Percentiles rank a stretch among this genome's conserved stretches.
These are phyloP conservation scores for Cladophialophora carrionii DNA, from an alignment of 2,329 filamentous ascomycete genomes.

Conservation along the genomic window DNA sequence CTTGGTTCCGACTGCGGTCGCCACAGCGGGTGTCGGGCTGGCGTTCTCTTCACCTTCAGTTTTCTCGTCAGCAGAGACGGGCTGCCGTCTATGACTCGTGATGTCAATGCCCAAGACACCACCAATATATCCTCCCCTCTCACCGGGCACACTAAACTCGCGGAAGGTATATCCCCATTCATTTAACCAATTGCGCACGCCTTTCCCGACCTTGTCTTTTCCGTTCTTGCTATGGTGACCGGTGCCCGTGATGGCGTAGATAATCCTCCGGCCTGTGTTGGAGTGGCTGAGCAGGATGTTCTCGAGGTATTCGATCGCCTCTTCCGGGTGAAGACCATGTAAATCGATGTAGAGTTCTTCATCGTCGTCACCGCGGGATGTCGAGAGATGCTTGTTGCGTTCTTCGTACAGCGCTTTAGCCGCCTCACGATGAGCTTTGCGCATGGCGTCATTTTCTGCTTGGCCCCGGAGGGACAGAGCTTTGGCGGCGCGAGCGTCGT, in stretches of 20 bases:
- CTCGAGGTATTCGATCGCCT: conserved; percentile 92
- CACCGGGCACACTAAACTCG: conserved; percentile 95
- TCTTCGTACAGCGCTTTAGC: conserved; percentile 91
- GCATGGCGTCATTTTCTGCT: conserved; percentile 96
- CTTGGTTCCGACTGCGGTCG: conserved; percentile 44
- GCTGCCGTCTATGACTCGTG: conserved; percentile 59
- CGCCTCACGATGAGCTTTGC: conserved; percentile 92
- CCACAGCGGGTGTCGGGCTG: conserved; percentile 40
- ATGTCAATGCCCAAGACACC: conserved; percentile 68
- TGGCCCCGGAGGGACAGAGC: conserved; percentile 91
- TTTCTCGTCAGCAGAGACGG: conserved; percentile 40
- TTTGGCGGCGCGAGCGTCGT: conserved; percentile 94
- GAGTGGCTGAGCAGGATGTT: conserved; percentile 82
- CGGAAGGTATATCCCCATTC: conserved; percentile 96
- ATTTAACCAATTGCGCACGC: conserved; percentile 84
- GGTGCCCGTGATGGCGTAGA: conserved; percentile 96
- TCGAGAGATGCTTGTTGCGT: conserved; percentile 71
- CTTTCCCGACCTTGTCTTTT: conserved; percentile 97
- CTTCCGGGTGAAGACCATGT: conserved; percentile 97
- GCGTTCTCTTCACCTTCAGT: conserved; percentile 35
- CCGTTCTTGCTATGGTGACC: conserved; percentile 98
- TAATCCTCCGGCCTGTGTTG: conserved; percentile 67
- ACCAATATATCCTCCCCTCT: conserved; percentile 75
- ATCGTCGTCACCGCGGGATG: conserved; percentile 47
- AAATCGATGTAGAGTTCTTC: conserved; percentile 91